These are phyloP conservation scores for Diaporthe batatas DNA, from an alignment of 2,329 filamentous ascomycete genomes.

Conservation along the genomic window DNA sequence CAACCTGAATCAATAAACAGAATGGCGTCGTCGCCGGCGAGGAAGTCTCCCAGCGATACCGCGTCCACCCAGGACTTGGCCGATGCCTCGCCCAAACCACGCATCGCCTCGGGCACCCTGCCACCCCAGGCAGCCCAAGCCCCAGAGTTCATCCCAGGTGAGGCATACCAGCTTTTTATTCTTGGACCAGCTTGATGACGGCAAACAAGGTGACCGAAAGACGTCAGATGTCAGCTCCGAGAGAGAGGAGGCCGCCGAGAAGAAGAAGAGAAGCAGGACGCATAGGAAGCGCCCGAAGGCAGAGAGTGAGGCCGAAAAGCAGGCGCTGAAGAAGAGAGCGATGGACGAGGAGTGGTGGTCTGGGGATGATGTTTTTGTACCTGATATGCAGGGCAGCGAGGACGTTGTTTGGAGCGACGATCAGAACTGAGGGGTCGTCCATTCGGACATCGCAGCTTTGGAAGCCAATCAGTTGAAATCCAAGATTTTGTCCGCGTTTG, in stretches of 20 bases:
- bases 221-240: neutral
- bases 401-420: neutral
- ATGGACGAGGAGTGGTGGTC: constrained; percentile 21
- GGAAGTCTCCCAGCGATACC: neutral
- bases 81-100: neutral
- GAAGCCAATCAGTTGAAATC: neutral
- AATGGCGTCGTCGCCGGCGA: neutral
- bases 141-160: constrained; percentile 13
- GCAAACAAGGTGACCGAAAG: constrained; percentile 1
- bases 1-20: neutral
- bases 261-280: neutral
- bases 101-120: neutral
- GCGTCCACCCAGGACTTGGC: neutral
- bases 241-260: neutral
- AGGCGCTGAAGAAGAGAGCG: neutral
- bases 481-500: neutral
- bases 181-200: neutral
- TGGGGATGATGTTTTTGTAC: constrained; percentile 2
- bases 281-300: neutral
- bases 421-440: neutral
- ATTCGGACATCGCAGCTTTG: too few relatives aligned
- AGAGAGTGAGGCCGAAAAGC: neutral
- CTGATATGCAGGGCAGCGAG: neutral
- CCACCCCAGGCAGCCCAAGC: constrained; percentile 6
- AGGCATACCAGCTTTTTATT: neutral